Evolutionary conservation across 108 stramenopile genomes (phyloP).

Genomic region (Cyclotella sp.): DNA sequence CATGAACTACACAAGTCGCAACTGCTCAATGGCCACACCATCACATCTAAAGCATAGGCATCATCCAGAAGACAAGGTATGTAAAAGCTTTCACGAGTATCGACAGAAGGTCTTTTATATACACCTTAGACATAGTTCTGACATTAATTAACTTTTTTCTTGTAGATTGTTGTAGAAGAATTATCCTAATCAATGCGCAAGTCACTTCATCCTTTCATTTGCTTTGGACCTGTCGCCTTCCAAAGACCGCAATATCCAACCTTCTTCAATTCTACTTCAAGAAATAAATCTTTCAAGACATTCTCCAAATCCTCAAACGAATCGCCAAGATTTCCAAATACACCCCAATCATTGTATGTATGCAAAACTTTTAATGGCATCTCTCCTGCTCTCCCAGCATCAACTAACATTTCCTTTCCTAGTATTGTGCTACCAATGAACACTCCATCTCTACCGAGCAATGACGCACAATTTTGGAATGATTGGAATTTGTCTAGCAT

Average conservation of each 20-base stretch:
- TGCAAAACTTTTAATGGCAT: conserved; percentile 15
- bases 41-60: no score
- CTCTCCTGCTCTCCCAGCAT: conserved; percentile 18
- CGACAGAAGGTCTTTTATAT: no score
- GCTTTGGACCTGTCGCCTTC: conserved; percentile 31
- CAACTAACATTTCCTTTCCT: conserved; percentile 36
- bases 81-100: no score
- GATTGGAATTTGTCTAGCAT: conserved; percentile 26
- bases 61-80: no score
- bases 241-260: conserved; percentile 47
- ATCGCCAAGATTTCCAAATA: conserved; percentile 44
- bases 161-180: neutral
- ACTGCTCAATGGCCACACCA: no score
- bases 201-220: neutral
- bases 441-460: conserved; percentile 32
- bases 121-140: no score
- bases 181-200: neutral
- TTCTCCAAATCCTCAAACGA: conserved; percentile 35
- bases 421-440: conserved; percentile 44
- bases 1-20: no score
- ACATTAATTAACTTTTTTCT: no score
- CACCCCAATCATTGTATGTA: conserved; percentile 28
- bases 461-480: conserved; percentile 38
- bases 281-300: conserved; percentile 37
- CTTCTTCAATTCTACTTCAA: conserved; percentile 21